Conservation (phyloP, 805 yeast species). For the Metschnikowia dekortorum region DNA sequence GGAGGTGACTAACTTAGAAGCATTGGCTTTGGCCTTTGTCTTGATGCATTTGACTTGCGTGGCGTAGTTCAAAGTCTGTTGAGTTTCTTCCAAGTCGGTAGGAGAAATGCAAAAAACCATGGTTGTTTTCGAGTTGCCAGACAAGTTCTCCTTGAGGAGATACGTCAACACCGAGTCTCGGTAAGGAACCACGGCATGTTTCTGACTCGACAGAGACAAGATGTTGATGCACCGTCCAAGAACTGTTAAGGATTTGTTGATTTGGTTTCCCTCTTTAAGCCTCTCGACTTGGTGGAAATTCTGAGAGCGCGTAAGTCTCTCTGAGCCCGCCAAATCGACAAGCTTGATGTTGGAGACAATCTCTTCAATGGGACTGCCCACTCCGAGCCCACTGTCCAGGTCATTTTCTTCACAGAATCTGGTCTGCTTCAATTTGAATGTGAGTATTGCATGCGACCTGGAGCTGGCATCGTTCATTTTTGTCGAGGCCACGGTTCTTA, state of each 20-base stretch:
- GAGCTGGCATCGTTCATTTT: conserved; percentile 69
- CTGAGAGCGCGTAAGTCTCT: conserved; percentile 60
- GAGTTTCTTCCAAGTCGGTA: conserved; percentile 69
- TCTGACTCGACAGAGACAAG: conserved; percentile 39
- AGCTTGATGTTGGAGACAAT: conserved; percentile 59
- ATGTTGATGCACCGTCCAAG: conserved; percentile 63
- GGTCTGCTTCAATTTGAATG: conserved; percentile 58
- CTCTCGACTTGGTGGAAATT: conserved; percentile 51
- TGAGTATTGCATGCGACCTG: conserved; percentile 77
- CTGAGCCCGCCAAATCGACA: conserved; percentile 84
- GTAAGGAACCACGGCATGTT: conserved; percentile 52
- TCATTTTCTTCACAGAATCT: conserved; percentile 23
- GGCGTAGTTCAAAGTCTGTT: conserved; percentile 75
- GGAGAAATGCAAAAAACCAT: conserved; percentile 88
- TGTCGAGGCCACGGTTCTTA: conserved; percentile 69
- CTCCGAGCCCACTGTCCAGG: conserved; percentile 5
- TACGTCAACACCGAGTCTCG: conserved; percentile 75
- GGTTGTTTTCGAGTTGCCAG: conserved; percentile 84
- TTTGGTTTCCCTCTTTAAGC: conserved; percentile 69
- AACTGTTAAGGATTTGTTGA: conserved; percentile 73
- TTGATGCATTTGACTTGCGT: conserved; percentile 67
- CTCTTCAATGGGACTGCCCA: conserved; percentile 42
- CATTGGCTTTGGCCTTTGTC: conserved; percentile 50
- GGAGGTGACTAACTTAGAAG: conserved; percentile 23
- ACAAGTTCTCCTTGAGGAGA: conserved; percentile 67